Conservation (phyloP, 2,329 filamentous ascomycete species). For the Scytalidium lignicola region DNA sequence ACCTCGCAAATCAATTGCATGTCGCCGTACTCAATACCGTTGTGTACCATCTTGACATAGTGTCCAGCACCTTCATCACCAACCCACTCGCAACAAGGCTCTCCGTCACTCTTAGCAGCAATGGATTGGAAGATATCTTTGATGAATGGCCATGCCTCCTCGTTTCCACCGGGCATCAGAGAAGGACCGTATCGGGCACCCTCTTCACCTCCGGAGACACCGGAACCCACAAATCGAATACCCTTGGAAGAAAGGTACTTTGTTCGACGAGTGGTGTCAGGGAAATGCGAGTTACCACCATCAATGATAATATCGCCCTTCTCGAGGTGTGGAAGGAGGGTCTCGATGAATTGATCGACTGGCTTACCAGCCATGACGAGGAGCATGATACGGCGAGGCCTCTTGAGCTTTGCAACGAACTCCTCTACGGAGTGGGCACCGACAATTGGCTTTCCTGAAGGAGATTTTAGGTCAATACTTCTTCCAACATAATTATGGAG, state of each 20-base stretch:
- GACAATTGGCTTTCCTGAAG: slow-evolving; percentile 78
- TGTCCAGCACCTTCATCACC: slow-evolving; percentile 98
- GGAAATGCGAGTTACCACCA: slow-evolving; percentile 98
- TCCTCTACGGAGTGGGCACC: slow-evolving; percentile 92
- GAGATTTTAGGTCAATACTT: slow-evolving; percentile 6
- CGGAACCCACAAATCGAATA: slow-evolving; percentile 91
- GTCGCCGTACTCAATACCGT: slow-evolving; percentile 99
- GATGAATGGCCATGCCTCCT: slow-evolving; percentile 96
- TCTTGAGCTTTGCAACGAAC: slow-evolving; percentile 96
- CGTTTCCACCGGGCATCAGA: slow-evolving; percentile 97
- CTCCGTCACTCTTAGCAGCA: slow-evolving; percentile 92
- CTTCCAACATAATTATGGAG: too few relatives aligned
- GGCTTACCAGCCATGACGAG: slow-evolving; percentile 98
- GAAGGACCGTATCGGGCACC: slow-evolving; percentile 96
- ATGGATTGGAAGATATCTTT: slow-evolving; percentile 99
- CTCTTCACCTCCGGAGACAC: slow-evolving; percentile 99
- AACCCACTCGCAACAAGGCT: slow-evolving; percentile 99
- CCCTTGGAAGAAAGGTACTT: slow-evolving; percentile 82
- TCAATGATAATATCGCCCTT: slow-evolving; percentile 98
- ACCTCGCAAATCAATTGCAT: slow-evolving; percentile 99
- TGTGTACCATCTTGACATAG: slow-evolving; percentile 99
- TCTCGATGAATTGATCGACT: slow-evolving; percentile 98
- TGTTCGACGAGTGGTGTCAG: slow-evolving; percentile 96
- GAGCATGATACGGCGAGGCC: slow-evolving; percentile 93
- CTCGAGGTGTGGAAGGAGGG: slow-evolving; percentile 77